phyloP scores from a whole-genome alignment of 768 basidiomycete species.

The Leccinum subgranulosum region DNA sequence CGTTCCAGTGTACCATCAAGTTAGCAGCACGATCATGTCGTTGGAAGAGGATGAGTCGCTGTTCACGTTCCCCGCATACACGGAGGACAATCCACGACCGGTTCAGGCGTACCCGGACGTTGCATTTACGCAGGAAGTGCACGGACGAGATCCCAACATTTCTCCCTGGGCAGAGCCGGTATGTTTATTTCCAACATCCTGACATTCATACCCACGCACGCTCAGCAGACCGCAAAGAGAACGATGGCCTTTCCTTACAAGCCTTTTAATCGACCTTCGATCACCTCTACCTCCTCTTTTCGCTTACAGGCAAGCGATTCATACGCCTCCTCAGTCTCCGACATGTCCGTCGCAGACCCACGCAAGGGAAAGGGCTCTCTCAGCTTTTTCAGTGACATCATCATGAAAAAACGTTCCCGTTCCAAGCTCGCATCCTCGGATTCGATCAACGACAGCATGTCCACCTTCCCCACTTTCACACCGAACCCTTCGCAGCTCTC shows the following conservation, averaged over 20 bases:
- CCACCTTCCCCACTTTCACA: constrained; percentile 37
- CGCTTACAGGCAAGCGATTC: constrained; percentile 30
- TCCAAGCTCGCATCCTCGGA: constrained; percentile 38
- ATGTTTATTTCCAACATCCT: not conserved
- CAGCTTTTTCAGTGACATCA: constrained; percentile 38
- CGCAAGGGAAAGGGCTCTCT: constrained; percentile 52
- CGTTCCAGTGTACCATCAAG: no score
- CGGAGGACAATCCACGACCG: constrained; percentile 5
- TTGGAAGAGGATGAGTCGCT: constrained; percentile 8
- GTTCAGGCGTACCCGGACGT: constrained; percentile 14
- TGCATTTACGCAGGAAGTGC: not conserved
- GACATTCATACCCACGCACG: constrained; percentile 6
- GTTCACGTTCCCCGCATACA: constrained; percentile 4
- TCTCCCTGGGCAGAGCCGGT: constrained; percentile 21
- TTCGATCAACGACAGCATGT: constrained; percentile 23
- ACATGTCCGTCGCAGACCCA: constrained; percentile 33
- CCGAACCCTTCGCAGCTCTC: constrained; percentile 33
- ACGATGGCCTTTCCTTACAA: constrained; percentile 28
- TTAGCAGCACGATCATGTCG: constrained; percentile 10
- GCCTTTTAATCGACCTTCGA: constrained; percentile 27
- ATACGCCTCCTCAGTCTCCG: constrained; percentile 30
- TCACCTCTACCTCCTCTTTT: constrained; percentile 33
- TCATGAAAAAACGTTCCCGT: constrained; percentile 37
- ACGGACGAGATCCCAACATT: constrained; percentile 14
- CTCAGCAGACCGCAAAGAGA: constrained; percentile 16